Conservation (phyloP, 2,329 filamentous ascomycete species). For the Trichophyton verrucosum region DNA sequence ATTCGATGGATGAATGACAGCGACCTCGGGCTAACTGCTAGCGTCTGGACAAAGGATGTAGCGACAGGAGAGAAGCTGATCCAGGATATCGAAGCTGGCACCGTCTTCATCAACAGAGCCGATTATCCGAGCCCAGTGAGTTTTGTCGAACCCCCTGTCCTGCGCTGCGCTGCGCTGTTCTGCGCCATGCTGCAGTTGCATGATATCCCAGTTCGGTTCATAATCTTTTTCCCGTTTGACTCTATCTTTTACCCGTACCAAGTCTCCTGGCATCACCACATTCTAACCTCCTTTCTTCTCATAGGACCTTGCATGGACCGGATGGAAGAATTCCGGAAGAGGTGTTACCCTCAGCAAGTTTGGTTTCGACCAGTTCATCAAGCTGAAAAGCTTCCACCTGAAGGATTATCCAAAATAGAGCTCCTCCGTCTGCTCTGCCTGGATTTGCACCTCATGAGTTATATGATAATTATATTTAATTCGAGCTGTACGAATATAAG, state of each 20-base stretch:
- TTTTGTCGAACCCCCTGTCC: constrained; percentile 17
- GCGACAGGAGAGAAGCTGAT: constrained; percentile 61
- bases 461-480: background rate
- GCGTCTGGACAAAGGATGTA: constrained; percentile 89
- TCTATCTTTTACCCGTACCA: constrained; percentile 5
- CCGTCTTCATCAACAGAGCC: constrained; percentile 89
- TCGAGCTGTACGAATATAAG: background rate
- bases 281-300: constrained; percentile 18
- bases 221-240: constrained; percentile 4
- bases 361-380: constrained; percentile 91
- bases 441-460: no score
- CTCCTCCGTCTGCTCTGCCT: no score
- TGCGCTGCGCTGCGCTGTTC: background rate
- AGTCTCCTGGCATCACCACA: background rate
- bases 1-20: constrained; percentile 84
- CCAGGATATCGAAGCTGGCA: constrained; percentile 77
- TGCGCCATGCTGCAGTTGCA: background rate
- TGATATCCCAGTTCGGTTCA: background rate
- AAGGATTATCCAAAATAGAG: constrained; percentile 57
- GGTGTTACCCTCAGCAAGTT: constrained; percentile 80
- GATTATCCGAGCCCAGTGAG: constrained; percentile 85
- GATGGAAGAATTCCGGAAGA: constrained; percentile 94
- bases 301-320: constrained; percentile 88
- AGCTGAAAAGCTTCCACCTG: constrained; percentile 89
- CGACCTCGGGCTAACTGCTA: constrained; percentile 88